phyloP scores from a whole-genome alignment of 352 stramenopile genomes.

The Pythium aristosporum region DNA sequence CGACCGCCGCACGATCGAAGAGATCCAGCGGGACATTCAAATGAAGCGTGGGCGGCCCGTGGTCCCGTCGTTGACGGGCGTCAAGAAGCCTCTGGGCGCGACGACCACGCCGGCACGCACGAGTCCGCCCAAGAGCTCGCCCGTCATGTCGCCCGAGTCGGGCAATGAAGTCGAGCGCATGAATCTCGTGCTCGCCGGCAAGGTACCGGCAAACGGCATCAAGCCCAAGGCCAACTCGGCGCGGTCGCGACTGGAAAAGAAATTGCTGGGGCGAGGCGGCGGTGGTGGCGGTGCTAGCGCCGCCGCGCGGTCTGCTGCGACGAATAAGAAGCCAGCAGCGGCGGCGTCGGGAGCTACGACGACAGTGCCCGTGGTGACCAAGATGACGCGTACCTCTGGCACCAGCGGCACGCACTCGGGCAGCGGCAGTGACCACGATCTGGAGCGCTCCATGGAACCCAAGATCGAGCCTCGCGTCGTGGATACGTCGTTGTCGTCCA shows the following conservation, averaged over 20 bases:
- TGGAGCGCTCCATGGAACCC: slow-evolving; percentile 36
- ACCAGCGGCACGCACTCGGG: slow-evolving; percentile 10
- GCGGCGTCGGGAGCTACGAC: neutral
- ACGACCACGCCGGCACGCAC: slow-evolving; percentile 28
- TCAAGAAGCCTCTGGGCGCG: slow-evolving; percentile 34
- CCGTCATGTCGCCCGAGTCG: slow-evolving; percentile 65
- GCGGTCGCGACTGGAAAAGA: slow-evolving; percentile 69
- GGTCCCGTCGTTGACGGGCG: neutral
- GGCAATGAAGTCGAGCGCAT: slow-evolving; percentile 31
- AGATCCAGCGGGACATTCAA: slow-evolving; percentile 81
- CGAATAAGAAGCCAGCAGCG: slow-evolving; percentile 37
- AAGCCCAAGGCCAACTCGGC: slow-evolving; percentile 73
- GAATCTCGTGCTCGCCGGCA: slow-evolving; percentile 21
- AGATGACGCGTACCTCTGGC: slow-evolving; percentile 38
- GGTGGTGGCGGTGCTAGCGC: slow-evolving; percentile 48
- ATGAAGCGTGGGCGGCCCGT: slow-evolving; percentile 44
- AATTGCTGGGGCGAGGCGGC: slow-evolving; percentile 67
- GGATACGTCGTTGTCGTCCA: slow-evolving; percentile 15
- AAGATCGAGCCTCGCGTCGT: slow-evolving; percentile 40
- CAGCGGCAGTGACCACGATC: slow-evolving; percentile 30
- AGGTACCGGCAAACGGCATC: neutral
- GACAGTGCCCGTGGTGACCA: slow-evolving; percentile 39
- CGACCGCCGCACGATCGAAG: slow-evolving; percentile 85
- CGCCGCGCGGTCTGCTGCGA: slow-evolving; percentile 25
- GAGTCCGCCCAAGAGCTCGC: slow-evolving; percentile 65